phyloP scores from a whole-genome alignment of 176 grass and related monocot species.

The Pontederia paniculata region DNA sequence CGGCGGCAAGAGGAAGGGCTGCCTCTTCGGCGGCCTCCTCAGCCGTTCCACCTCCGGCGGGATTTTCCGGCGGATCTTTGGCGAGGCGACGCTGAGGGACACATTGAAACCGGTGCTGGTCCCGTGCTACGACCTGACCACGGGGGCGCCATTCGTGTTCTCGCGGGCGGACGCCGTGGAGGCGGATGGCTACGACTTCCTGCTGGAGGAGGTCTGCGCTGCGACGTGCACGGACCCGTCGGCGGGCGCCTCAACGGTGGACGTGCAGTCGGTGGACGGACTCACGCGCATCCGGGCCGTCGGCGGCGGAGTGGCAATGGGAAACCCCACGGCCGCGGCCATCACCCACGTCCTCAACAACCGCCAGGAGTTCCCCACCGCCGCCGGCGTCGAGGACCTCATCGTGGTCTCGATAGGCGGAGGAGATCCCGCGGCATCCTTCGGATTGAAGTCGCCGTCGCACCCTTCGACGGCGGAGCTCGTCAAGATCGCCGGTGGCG shows the following conservation, averaged over 20 bases:
- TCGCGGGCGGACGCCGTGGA: conserved; percentile 19
- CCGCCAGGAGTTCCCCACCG: background rate
- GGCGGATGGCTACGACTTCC: conserved; percentile 10
- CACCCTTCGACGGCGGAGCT: background rate
- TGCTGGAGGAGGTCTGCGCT: background rate
- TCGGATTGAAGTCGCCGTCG: background rate
- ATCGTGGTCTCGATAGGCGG: background rate
- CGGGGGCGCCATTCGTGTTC: conserved; percentile 19
- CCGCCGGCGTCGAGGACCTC: background rate
- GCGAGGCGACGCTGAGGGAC: background rate
- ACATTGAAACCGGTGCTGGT: conserved; percentile 12
- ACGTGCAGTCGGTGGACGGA: background rate
- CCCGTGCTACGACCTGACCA: conserved; percentile 16
- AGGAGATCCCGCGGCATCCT: background rate
- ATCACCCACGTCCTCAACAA: conserved; percentile 1
- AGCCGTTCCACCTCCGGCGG: background rate
- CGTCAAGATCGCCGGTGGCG: background rate
- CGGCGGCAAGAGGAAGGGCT: background rate
- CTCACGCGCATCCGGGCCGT: background rate
- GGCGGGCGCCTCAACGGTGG: background rate
- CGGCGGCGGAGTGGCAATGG: background rate
- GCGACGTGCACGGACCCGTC: background rate
- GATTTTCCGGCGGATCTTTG: background rate
- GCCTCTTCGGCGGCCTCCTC: background rate
- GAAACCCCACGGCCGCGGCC: background rate